Conservation (phyloP, 805 yeast species). For the Candida hispaniensis region DNA sequence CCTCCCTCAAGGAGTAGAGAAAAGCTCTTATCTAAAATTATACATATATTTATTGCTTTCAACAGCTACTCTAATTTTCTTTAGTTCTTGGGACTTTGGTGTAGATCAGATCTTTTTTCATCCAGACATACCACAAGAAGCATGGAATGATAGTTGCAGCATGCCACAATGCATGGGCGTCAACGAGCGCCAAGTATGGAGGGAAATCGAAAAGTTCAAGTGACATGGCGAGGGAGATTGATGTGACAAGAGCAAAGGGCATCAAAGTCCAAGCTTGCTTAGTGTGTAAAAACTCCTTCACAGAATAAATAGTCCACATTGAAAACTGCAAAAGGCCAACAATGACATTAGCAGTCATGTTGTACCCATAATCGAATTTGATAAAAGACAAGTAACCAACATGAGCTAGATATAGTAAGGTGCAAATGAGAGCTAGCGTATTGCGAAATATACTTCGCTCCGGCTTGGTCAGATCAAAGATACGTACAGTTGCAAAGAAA, state of each 20-base stretch:
- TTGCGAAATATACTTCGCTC: slow-evolving; percentile 26
- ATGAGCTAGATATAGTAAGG: slow-evolving; percentile 50
- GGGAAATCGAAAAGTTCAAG: slow-evolving; percentile 86
- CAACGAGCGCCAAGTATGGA: slow-evolving; percentile 56
- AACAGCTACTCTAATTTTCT: too few relatives aligned
- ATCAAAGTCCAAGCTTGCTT: slow-evolving; percentile 34
- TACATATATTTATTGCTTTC: too few relatives aligned
- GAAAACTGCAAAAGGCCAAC: slow-evolving; percentile 70
- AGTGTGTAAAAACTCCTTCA: slow-evolving; percentile 25
- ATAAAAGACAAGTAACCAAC: slow-evolving; percentile 47
- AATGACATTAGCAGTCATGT: slow-evolving; percentile 79
- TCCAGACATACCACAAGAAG: slow-evolving; percentile 53
- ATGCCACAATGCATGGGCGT: slow-evolving; percentile 95
- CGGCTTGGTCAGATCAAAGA: slow-evolving; percentile 44
- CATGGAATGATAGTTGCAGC: slow-evolving; percentile 77
- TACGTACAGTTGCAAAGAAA: slow-evolving; percentile 53
- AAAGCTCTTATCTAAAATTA: too few relatives aligned
- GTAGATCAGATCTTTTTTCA: slow-evolving; percentile 26
- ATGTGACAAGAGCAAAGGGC: slow-evolving; percentile 42
- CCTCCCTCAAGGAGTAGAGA: slow-evolving; percentile 18
- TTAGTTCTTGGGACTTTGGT: too few relatives aligned
- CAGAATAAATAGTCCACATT: slow-evolving; percentile 35
- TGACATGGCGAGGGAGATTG: slow-evolving; percentile 67
- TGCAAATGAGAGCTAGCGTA: slow-evolving; percentile 35
- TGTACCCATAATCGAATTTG: slow-evolving; percentile 87